Evolutionary conservation across 768 basidiomycete species (phyloP), one percentile per base, ranked within the genome.

Genomic region (Tylopilus subfusipes): DNA sequence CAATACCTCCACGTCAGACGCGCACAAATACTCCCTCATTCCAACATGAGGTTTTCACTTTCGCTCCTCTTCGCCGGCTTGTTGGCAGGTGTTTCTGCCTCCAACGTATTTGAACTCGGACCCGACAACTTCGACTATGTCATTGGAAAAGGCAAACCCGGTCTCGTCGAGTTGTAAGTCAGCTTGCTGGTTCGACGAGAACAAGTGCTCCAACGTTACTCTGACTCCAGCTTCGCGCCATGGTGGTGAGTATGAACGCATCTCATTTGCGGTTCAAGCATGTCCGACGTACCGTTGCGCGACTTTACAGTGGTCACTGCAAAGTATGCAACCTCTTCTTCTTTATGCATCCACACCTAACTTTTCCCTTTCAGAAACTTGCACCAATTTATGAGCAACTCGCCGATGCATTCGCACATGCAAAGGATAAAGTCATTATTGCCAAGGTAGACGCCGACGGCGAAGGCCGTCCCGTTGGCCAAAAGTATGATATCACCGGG

Each of bases 391-490:
- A 91, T 60, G 94, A 96, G 68, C 79, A 95, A 68, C 82, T 98
- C 25, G 94, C 86, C 27, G 89, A 96, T 63, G 88, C 88, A n/a
- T 98, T 84, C 66, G 73, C 80, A 4, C 81, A 86, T 50, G 82
- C 79, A 49, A 87, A 87, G 58, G 85, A 92, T 65, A 91, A 90
- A 67, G 88, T 98, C 21, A 63, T 91, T 48, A 82, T 98, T 61
- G 94, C 93, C 50, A 96, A 96, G 67, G 86, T 95, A 12, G 93
- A 98, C 60, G 93, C 93, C 2, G 94, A 98, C 65, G 92, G 93
- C 47, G 86, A 68, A 39, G 94, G 93, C 47, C 86, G 84, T 62
- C 77, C 84, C 3, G 65, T 93, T 39, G 94, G 90, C 53, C 71
- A 81, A 60, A 83, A 85, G 72, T 93, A 83, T 65, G 93, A 81